Base-by-base conservation (phyloP, 2,329 filamentous ascomycete genomes). In the Fusarium fujikuroi region DNA sequence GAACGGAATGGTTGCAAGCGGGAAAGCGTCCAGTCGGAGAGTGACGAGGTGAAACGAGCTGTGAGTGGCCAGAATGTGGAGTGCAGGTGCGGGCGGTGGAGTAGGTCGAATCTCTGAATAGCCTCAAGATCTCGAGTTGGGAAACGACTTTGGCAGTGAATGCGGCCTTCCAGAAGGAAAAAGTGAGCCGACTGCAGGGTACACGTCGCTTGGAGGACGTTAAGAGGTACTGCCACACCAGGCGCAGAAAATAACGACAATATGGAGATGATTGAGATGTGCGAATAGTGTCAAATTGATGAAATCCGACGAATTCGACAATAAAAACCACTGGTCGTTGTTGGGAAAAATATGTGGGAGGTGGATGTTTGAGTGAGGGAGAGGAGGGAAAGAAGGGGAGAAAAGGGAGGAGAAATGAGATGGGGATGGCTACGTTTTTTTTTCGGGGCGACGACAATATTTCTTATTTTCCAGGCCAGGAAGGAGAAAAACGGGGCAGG, bases 401-500 rank as follows among this genome's bases (percentile, higher is more conserved):
- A 77, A 75, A 73, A 65, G 69, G 75, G 70, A 76, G 69, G 73
- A 72, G 66, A 76, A 68, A 76, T 70, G 76, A 76, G 74, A 82
- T 83, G 84, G 85, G 84, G 85, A 88, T 86, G 84, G 83, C 83
- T 86, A 84, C 84, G 81, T 83, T 85, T 85, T 86, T 86, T 84
- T 78, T 86, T 83, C 74, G 66, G 83, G 80, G 79, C 80, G 76
- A 77, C 73, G 81, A 81, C 80, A 82, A 81, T 76, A 81, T 83
- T 83, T 82, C 82, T 84, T 82, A 81, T 83, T 82, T 83, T 82
- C 82, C 80, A 81, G 79, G 56, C 64, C 81, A 80, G 75, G 75
- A 77, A 79, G 68, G 79, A 80, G 80, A 86, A 86, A 87, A 86
- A 83, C 83, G 85, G 85, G 85, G 84, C 85, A 77, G 57, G 56